phyloP scores from a whole-genome alignment of 192 early-diverging fungal species.

The Mortierella antarctica region DNA sequence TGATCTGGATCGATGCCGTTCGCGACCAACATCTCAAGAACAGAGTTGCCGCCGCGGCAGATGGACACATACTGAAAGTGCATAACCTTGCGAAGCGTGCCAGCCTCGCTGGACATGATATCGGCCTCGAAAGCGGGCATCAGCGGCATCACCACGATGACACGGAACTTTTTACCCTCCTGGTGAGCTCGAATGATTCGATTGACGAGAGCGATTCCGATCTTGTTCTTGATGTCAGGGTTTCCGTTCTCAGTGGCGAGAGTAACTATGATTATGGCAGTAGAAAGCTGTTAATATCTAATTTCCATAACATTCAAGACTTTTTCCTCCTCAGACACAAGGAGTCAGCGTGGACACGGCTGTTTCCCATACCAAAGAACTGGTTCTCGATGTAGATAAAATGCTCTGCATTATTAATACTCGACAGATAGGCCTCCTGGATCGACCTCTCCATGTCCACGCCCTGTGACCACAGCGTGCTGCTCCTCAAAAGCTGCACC shows the following conservation, averaged over 20 bases:
- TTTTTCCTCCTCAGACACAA: background rate
- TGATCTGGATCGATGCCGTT: conserved; percentile 65
- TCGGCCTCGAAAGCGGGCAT: conserved; percentile 92
- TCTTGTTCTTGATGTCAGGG: conserved; percentile 80
- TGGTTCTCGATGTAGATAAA: conserved; percentile 97
- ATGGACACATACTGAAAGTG: conserved; percentile 87
- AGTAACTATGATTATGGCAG: conserved; percentile 53
- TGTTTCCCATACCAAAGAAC: conserved; percentile 78
- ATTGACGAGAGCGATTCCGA: conserved; percentile 83
- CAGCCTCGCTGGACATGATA: conserved; percentile 78
- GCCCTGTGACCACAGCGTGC: conserved; percentile 77
- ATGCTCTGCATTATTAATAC: conserved; percentile 81
- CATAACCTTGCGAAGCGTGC: conserved; percentile 77
- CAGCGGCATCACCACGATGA: conserved; percentile 87
- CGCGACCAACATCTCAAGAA: conserved; percentile 66
- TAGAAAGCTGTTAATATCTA: background rate
- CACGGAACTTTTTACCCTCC: conserved; percentile 76
- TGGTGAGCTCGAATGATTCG: conserved; percentile 78
- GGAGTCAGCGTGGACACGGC: background rate
- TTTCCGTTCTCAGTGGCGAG: conserved; percentile 54
- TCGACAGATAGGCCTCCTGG: conserved; percentile 82
- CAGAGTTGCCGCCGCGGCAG: conserved; percentile 79
- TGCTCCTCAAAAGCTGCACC: conserved; percentile 79
- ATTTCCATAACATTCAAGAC: background rate
- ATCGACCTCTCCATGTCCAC: conserved; percentile 77